Evolutionary conservation across 106 monocot genomes (phyloP).

Genomic region (Dendrobium chrysotoxum): DNA sequence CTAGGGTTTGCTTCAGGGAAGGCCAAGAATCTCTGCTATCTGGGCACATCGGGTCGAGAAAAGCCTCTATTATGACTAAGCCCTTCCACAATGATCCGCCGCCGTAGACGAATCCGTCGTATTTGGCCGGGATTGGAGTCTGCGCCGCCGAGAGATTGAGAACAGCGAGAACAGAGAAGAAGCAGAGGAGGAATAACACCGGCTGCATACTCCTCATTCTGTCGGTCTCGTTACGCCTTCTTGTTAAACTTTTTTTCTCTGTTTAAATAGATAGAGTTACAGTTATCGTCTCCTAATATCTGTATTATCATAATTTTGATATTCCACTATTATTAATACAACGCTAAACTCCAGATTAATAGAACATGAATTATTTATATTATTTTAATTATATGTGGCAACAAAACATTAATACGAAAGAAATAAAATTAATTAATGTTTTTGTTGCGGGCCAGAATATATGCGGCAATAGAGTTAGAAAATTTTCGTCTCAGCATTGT

Average conservation of each 20-base stretch:
- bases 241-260: not conserved
- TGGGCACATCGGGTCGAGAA: constrained; percentile 83
- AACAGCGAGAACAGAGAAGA: not conserved
- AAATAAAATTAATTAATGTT: too few relatives aligned
- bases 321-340: too few relatives aligned
- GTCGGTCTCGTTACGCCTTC: not conserved
- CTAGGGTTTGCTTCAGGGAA: constrained; percentile 40
- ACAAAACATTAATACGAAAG: too few relatives aligned
- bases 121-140: constrained; percentile 30
- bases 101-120: constrained; percentile 19
- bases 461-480: too few relatives aligned
- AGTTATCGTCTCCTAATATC: too few relatives aligned
- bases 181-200: constrained; percentile 5
- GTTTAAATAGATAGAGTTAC: not conserved
- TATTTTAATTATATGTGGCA: too few relatives aligned
- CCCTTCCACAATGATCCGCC: constrained; percentile 15
- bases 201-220: too few relatives aligned
- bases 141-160: constrained; percentile 9
- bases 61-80: constrained; percentile 72
- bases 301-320: too few relatives aligned
- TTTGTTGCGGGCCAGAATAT: too few relatives aligned
- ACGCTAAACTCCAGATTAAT: too few relatives aligned
- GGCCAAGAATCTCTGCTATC: constrained; percentile 88
- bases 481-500: too few relatives aligned
- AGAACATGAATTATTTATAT: too few relatives aligned